Conservation (phyloP, 495 filamentous ascomycete genomes). For the Oidiodendron maius region DNA sequence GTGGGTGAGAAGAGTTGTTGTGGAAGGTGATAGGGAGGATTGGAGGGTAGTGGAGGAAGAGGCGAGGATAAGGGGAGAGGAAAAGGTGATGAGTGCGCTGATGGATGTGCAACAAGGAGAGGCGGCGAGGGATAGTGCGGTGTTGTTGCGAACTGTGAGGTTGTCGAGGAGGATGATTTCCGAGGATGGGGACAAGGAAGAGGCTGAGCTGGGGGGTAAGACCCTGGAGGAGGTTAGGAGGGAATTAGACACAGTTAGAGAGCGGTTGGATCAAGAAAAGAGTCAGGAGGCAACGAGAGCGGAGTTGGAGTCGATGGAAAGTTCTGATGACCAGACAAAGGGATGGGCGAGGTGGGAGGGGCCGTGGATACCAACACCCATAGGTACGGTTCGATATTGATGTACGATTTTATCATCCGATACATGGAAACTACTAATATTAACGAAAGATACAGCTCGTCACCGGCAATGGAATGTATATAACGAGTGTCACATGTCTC, state of each 20-base stretch:
- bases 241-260: slow-evolving; percentile 13
- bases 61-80: slow-evolving; percentile 13
- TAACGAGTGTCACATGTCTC: too few relatives aligned
- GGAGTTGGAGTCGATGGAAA: too few relatives aligned
- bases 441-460: too few relatives aligned
- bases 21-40: slow-evolving; percentile 13
- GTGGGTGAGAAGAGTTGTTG: slow-evolving; percentile 9
- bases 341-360: slow-evolving; percentile 49
- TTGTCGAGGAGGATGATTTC: slow-evolving; percentile 16
- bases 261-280: slow-evolving; percentile 1
- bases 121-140: slow-evolving; percentile 25
- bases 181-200: slow-evolving; percentile 5
- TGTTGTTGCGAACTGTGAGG: slow-evolving; percentile 29
- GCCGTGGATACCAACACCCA: slow-evolving; percentile 55
- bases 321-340: too few relatives aligned
- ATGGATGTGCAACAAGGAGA: slow-evolving; percentile 30
- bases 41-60: slow-evolving; percentile 20
- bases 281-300: too few relatives aligned
- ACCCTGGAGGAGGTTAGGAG: slow-evolving; percentile 18
- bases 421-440: too few relatives aligned
- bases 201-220: slow-evolving; percentile 2
- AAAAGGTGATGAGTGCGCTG: slow-evolving; percentile 17
- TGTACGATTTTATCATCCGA: too few relatives aligned
- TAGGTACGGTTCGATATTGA: slow-evolving; percentile 37
- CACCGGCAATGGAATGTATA: too few relatives aligned